Percentiles rank a stretch among this genome's conserved stretches.
These are phyloP conservation scores for Turritis glabra DNA, from an alignment of 345 rosid species.

Conservation along the genomic window DNA sequence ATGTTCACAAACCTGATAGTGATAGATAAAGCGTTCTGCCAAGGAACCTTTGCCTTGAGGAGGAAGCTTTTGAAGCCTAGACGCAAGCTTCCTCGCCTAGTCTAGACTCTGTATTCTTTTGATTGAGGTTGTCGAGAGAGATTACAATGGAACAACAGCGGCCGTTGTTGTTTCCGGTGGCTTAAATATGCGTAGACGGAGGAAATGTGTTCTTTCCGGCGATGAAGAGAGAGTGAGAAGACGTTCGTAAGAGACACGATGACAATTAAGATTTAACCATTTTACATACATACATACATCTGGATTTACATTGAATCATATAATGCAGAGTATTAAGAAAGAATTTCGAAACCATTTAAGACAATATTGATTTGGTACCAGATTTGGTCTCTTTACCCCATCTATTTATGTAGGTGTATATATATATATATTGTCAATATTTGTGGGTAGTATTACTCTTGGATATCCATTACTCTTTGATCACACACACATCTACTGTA, in stretches of 20 bases:
- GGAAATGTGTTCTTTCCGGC: neutral
- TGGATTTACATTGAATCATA: slow-evolving; percentile 17
- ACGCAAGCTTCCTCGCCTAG: slow-evolving; percentile 81
- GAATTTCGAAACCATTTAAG: slow-evolving; percentile 1
- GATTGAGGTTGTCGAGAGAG: neutral
- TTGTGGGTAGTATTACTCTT: neutral
- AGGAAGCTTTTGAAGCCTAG: slow-evolving; percentile 72
- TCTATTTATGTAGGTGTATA: too few species aligned
- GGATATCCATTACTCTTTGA: too few species aligned
- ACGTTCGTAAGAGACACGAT: neutral
- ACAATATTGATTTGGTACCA: slow-evolving; percentile 31
- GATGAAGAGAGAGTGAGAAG: slow-evolving; percentile 9
- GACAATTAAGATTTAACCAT: neutral
- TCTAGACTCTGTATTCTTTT: slow-evolving; percentile 38
- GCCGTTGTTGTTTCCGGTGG: neutral
- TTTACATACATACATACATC: neutral
- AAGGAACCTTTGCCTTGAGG: slow-evolving; percentile 41
- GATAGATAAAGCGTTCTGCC: slow-evolving; percentile 49
- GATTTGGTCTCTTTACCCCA: slow-evolving; percentile 12
- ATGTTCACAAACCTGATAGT: slow-evolving; percentile 52
- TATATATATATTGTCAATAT: neutral
- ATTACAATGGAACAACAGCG: neutral
- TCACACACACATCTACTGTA: neutral
- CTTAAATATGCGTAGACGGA: neutral
- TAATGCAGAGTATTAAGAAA: slow-evolving; percentile 8